Evolutionary conservation across 352 stramenopile species (phyloP), one percentile per base, ranked within the genome.

Genomic region (Blastocystis hominis): DNA sequence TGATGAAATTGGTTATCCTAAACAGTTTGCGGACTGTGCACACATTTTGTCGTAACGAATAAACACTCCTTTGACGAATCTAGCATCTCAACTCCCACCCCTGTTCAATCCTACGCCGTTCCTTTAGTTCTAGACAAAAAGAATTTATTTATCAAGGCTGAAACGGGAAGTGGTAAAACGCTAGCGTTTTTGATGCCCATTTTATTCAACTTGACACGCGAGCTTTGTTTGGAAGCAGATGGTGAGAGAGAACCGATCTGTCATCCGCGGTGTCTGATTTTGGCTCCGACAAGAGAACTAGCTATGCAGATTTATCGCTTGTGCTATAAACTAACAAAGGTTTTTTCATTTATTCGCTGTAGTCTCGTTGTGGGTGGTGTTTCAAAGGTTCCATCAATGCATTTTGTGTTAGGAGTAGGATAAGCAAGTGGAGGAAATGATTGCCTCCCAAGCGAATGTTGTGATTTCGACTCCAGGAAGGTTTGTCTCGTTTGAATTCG

Each of bases 81-180:
- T 38, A 64, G 75, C 9, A 91, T 92, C 84, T 24, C 15, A 0
- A 86, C 40, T 24, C 91, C 91, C 24, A 92, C 86, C 55, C 90
- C 91, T 13, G 92, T 93, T 89, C 91, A 93, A 89, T 54, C 68
- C 50, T 86, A 75, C 20, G 88, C 89, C 34, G 89, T 93, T 46
- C 90, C 89, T 17, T 56, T 66, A 20, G 53, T 90, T 15, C 53
- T 90, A 30, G 84, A 86, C 88, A 88, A 63, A 87, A 88, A 64
- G 46, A 86, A 75, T 46, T 20, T 75, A 63, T 88, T 93, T 42
- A 76, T 93, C 0, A 90, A 93, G 76, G 91, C 91, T 15, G 89
- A 91, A 66, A 93, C 91, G 30, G 91, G 91, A 10, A 91, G 81
- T 61, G 91, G 91, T 10, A 93, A 93, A 81, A 93, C 90, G 4